Percentiles rank a stretch among this genome's conserved stretches.
phyloP scores from a whole-genome alignment of 306 rosid species.

The Datisca glomerata region DNA sequence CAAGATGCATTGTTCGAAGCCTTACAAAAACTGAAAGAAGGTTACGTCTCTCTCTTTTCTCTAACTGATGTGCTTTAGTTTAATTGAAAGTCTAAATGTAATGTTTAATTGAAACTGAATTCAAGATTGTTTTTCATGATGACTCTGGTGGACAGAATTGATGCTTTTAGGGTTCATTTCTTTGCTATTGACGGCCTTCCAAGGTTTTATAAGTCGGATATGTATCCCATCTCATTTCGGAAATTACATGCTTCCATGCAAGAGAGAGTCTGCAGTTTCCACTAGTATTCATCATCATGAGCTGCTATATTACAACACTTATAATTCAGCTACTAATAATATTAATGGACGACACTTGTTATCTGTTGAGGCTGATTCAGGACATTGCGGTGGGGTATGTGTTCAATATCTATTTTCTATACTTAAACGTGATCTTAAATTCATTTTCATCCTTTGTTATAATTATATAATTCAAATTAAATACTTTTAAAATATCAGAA shows the following conservation, averaged over 20 bases:
- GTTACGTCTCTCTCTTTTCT: constrained; percentile 19
- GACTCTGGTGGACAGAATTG: constrained; percentile 53
- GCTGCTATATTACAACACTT: too few species aligned
- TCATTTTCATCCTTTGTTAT: too few species aligned
- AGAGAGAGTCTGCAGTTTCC: constrained; percentile 18
- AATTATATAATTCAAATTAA: too few species aligned
- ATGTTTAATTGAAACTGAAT: too few species aligned
- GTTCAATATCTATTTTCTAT: too few species aligned
- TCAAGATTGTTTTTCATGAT: too few species aligned
- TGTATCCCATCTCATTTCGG: constrained; percentile 48
- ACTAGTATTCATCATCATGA: constrained; percentile 22
- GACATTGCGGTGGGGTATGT: too few species aligned
- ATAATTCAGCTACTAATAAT: constrained; percentile 17
- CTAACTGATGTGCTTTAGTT: background rate
- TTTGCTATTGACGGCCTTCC: constrained; percentile 62
- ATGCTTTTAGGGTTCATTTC: constrained; percentile 96
- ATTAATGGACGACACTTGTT: constrained; percentile 48
- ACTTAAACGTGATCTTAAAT: too few species aligned
- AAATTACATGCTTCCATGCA: constrained; percentile 81
- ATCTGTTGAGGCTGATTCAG: constrained; percentile 21
- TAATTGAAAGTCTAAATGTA: constrained; percentile 1
- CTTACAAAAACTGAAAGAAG: constrained; percentile 68
- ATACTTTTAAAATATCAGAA: too few species aligned
- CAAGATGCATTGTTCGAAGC: constrained; percentile 44
- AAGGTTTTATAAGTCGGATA: constrained; percentile 43